Base-by-base conservation (phyloP, 2,329 filamentous ascomycete species). In the Raffaelea ambrosiae region DNA sequence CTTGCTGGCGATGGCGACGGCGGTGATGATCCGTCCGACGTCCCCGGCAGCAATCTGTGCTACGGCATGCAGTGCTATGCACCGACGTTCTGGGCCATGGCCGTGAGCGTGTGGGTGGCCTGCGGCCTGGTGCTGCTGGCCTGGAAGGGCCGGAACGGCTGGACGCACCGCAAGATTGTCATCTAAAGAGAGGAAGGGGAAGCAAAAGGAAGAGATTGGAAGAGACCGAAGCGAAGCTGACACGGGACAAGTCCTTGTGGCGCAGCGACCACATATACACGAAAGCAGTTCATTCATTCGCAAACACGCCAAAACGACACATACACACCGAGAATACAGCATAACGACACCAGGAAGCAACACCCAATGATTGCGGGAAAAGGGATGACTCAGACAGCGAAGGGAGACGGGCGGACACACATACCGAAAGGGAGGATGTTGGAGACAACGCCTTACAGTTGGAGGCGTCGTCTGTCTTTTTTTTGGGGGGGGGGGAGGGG, bases 41-140 rank as follows among this genome's bases (percentile, higher is more conserved):
- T 35, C 11, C 16, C 13, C n/a, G 20, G 65, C 67, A 16, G 61
- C 51, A 67, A 76, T 2, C 77, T 95, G 55, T 97, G 91, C 62
- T 87, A 88, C 61, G 93, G 93, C 2, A 79, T 73, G 58, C 68
- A 74, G 46, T 98, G 93, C 67, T 97, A 95, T 66, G 81, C 83
- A 11, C 61, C 72, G 0, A 87, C 86, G 0, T 94, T 91, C 55
- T 95, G 89, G 89, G 86, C 85, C 1, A 88, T 95, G 76, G 83
- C 85, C 0, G 66, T 77, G 1, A 90, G 84, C 53, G 84, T 94
- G 0, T 90, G 85, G 82, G 55, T 87, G 35, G 90, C 88, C 0
- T 83, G 86, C 58, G 72, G 69, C 3, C 65, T 88, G 56, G 84
- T 91, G 67, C 54, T 83, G 16, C 84, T 79, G 73, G 89, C 89